Conservation (phyloP, 176 grass and related monocot genomes). For the Otatea glauca region DNA sequence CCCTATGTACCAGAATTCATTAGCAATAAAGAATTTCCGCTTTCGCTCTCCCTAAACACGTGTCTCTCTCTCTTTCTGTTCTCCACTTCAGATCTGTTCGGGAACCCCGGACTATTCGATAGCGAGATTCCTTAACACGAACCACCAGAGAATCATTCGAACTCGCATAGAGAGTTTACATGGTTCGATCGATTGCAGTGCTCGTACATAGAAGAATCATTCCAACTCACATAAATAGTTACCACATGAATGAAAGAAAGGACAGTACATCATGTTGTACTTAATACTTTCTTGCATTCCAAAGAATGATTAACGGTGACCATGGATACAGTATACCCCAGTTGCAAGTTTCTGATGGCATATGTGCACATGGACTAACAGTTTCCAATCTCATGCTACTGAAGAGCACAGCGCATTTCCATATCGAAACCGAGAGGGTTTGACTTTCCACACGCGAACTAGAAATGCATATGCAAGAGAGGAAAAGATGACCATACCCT, state of each 20-base stretch:
- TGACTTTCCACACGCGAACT: constrained; percentile 35
- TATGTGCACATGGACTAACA: constrained; percentile 23
- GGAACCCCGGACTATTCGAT: too few relatives aligned
- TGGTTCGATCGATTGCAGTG: background rate
- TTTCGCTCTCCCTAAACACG: too few relatives aligned
- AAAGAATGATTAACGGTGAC: background rate
- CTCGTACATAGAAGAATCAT: background rate
- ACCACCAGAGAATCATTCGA: background rate
- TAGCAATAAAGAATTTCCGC: too few relatives aligned
- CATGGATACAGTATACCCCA: background rate
- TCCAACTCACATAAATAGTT: background rate
- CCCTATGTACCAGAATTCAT: too few relatives aligned
- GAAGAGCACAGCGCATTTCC: constrained; percentile 17
- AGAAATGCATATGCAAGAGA: constrained; percentile 31
- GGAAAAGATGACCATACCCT: background rate
- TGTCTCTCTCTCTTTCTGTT: too few relatives aligned
- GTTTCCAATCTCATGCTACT: background rate
- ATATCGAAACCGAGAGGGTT: background rate
- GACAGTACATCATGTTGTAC: background rate
- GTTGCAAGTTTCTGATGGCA: constrained; percentile 34
- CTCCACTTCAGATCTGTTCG: too few relatives aligned
- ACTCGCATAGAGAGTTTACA: background rate
- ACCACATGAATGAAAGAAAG: background rate
- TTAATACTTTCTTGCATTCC: background rate
- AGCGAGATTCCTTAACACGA: too few relatives aligned